Evolutionary conservation across 305 asterid species (phyloP).

Genomic region (Withania somnifera): DNA sequence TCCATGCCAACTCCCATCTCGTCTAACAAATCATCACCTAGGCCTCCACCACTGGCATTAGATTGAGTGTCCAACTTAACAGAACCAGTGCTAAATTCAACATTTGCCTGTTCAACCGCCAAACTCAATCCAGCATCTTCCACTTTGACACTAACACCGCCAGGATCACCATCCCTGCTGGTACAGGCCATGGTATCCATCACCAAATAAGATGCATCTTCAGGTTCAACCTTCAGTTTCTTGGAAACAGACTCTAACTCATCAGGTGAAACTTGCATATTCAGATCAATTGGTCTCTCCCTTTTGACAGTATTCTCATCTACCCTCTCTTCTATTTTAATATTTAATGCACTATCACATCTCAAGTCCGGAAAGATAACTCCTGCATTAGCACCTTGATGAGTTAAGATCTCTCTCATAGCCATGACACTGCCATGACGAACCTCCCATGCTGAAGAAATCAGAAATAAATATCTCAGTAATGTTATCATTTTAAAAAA

Average conservation of each 20-base stretch:
- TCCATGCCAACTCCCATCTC: conserved; percentile 28
- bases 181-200: conserved; percentile 11
- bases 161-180: conserved; percentile 23
- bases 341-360: conserved; percentile 16
- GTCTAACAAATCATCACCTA: conserved; percentile 19
- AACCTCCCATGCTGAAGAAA: conserved; percentile 85
- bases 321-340: conserved; percentile 29
- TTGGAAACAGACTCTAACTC: conserved; percentile 55
- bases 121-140: conserved; percentile 32
- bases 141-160: conserved; percentile 20
- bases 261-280: conserved; percentile 44
- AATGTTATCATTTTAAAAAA: no score
- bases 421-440: conserved; percentile 99
- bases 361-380: conserved; percentile 52
- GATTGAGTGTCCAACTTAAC: conserved; percentile 50
- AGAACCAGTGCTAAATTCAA: conserved; percentile 27
- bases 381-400: conserved; percentile 94
- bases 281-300: conserved; percentile 70
- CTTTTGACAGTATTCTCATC: conserved; percentile 33
- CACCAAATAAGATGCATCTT: conserved; percentile 29
- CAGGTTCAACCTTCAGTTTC: conserved; percentile 52
- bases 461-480: no score
- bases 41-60: conserved; percentile 21
- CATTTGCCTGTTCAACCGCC: conserved; percentile 36
- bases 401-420: conserved; percentile 87